Evolutionary conservation across 1,284 basidiomycete species (phyloP).

Genomic region (Sphagnurus paluster): DNA sequence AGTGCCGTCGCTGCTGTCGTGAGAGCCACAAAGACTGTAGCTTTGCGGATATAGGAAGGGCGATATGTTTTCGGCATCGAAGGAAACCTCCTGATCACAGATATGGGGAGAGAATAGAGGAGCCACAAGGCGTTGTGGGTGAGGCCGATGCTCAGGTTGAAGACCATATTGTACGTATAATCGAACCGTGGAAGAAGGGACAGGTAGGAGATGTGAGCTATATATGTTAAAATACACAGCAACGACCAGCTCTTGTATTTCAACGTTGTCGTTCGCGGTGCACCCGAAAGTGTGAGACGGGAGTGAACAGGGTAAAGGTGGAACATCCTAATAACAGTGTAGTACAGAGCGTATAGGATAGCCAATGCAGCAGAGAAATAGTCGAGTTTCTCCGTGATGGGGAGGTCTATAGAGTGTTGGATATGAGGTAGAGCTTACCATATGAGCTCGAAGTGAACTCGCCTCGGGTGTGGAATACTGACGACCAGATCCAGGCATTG

Average conservation of each 20-base stretch:
- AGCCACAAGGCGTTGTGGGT: constrained; percentile 88
- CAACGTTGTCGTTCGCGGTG: constrained; percentile 11
- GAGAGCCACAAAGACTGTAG: constrained; percentile 63
- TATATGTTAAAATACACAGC: constrained; percentile 52
- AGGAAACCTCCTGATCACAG: constrained; percentile 55
- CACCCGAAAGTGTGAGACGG: constrained; percentile 26
- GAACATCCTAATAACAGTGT: constrained; percentile 74
- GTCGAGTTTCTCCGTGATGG: constrained; percentile 87
- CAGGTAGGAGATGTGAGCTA: constrained; percentile 79
- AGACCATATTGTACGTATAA: constrained; percentile 93
- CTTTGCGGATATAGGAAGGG: constrained; percentile 53
- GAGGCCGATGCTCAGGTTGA: constrained; percentile 79
- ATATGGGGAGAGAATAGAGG: constrained; percentile 64
- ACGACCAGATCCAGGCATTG: constrained; percentile 93
- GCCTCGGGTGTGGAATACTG: constrained; percentile 93
- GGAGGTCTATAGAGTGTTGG: constrained; percentile 57
- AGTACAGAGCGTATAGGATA: constrained; percentile 77
- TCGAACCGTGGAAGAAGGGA: constrained; percentile 81
- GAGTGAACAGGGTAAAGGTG: constrained; percentile 63
- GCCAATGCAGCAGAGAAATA: constrained; percentile 93
- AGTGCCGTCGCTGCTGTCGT: constrained; percentile 80
- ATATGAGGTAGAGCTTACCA: constrained; percentile 8
- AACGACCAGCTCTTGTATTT: constrained; percentile 32
- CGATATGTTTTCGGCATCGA: constrained; percentile 51
- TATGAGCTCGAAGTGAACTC: constrained; percentile 20